A percentile compares a stretch with the other conserved stretches of the same genome.
Conservation (phyloP, 495 filamentous ascomycete species). For the Hyaloscypha finlandica region DNA sequence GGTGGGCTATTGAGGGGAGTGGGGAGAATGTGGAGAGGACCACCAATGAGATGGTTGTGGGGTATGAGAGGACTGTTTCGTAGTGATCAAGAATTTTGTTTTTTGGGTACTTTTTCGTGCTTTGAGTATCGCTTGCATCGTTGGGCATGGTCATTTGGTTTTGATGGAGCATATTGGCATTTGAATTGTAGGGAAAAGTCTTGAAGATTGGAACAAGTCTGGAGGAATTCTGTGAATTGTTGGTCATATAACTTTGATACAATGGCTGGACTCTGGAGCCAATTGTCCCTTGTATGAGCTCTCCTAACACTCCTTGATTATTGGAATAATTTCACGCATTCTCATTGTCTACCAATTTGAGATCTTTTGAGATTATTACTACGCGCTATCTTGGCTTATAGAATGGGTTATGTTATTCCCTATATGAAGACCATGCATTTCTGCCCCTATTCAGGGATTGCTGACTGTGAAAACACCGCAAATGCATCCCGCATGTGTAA, state of each 20-base stretch:
- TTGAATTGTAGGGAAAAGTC: no score
- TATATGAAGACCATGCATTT: neutral
- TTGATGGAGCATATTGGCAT: no score
- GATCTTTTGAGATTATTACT: neutral
- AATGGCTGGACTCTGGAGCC: no score
- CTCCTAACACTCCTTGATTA: no score
- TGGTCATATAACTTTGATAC: no score
- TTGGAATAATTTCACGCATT: neutral
- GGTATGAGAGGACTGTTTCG: neutral
- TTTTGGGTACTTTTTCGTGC: no score
- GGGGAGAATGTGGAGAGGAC: conserved; percentile 15
- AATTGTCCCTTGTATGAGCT: no score
- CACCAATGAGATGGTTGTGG: neutral
- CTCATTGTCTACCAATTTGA: neutral
- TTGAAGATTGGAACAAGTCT: no score
- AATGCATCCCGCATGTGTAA: neutral
- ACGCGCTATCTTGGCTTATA: neutral
- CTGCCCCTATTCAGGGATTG: neutral
- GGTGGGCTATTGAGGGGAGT: conserved; percentile 25
- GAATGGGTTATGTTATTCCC: neutral
- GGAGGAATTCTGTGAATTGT: no score
- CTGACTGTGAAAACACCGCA: neutral
- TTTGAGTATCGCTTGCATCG: no score
- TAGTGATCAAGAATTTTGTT: neutral
- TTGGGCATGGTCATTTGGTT: no score